A percentile compares a stretch with the other conserved stretches of the same genome.
phyloP scores from a whole-genome alignment of 345 rosid genomes.

The Syzygium oleosum region DNA sequence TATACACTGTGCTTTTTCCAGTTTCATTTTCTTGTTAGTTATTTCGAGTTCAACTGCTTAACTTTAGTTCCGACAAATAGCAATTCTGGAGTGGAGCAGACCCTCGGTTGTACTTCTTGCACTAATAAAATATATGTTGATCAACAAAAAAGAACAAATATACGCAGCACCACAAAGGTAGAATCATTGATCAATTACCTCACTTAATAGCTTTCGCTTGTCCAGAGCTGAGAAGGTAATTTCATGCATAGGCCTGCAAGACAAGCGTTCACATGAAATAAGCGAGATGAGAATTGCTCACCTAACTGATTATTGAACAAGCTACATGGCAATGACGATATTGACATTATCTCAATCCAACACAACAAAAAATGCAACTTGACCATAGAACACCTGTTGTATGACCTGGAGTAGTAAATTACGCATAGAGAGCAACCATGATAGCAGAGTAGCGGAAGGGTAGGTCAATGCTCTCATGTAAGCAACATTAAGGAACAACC shows the following conservation, averaged over 20 bases:
- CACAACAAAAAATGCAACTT: neutral
- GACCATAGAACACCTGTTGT: neutral
- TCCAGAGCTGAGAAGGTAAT: slow-evolving; percentile 94
- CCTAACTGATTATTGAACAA: neutral
- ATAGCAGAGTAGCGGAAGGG: neutral
- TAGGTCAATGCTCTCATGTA: neutral
- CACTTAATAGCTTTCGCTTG: slow-evolving; percentile 86
- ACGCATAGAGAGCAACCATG: neutral
- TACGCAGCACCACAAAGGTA: neutral
- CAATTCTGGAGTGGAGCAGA: neutral
- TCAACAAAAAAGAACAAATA: neutral
- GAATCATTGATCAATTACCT: slow-evolving; percentile 39
- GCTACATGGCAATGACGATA: neutral
- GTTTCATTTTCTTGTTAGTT: neutral
- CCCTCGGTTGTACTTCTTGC: neutral
- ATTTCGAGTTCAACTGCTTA: neutral
- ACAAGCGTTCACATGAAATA: neutral
- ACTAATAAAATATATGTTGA: neutral
- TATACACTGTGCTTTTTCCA: neutral
- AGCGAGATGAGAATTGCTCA: neutral
- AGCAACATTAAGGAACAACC: neutral
- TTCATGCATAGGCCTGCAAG: slow-evolving; percentile 89
- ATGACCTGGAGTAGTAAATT: neutral
- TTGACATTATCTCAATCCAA: neutral
- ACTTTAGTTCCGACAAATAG: neutral